phyloP scores from a whole-genome alignment of 2,329 filamentous ascomycete genomes.

The Thyridium curvatum region DNA sequence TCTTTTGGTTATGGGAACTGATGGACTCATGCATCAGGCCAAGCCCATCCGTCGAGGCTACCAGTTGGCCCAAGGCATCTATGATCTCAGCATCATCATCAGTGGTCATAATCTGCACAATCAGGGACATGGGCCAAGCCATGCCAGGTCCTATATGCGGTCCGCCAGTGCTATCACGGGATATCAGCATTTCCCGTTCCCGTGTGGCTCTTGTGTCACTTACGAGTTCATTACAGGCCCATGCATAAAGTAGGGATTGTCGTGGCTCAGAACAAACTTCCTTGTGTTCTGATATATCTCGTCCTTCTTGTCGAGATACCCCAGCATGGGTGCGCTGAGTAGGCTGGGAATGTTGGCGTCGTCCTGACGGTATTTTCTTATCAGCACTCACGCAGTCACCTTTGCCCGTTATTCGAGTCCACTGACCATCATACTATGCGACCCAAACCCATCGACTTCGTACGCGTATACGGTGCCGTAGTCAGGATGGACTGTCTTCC shows the following conservation, averaged over 20 bases:
- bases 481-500: constrained; percentile 5
- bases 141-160: constrained; percentile 55
- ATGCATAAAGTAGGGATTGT: constrained; percentile 64
- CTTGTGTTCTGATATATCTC: constrained; percentile 63
- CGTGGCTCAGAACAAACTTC: constrained; percentile 30
- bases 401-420: no score
- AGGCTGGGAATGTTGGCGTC: constrained; percentile 62
- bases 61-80: constrained; percentile 52
- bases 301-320: constrained; percentile 51
- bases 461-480: constrained; percentile 47
- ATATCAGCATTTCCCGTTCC: no score
- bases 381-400: no score
- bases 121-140: constrained; percentile 83
- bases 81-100: constrained; percentile 70
- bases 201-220: neutral
- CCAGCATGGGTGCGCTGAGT: constrained; percentile 54
- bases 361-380: constrained; percentile 32
- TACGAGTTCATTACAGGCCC: constrained; percentile 39
- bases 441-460: constrained; percentile 67
- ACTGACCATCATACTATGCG: constrained; percentile 42
- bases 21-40: constrained; percentile 80
- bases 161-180: constrained; percentile 26
- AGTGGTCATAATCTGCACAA: constrained; percentile 73
- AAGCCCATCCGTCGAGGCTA: constrained; percentile 64
- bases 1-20: constrained; percentile 51